A percentile compares a stretch with the other conserved stretches of the same genome.
phyloP scores from a whole-genome alignment of 257 asterid genomes.

The Solanum sitiens region DNA sequence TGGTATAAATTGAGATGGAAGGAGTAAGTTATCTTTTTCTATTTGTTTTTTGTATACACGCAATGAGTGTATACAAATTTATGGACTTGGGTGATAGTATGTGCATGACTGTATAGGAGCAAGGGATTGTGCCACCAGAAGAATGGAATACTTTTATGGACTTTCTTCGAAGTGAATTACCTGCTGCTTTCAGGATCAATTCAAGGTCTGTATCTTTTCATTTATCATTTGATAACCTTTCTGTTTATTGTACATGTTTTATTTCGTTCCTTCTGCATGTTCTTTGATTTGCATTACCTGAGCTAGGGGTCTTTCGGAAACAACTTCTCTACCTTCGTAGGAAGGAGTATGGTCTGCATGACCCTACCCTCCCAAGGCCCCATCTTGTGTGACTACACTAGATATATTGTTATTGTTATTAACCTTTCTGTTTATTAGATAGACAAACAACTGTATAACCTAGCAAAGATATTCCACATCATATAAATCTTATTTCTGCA shows the following conservation, averaged over 20 bases:
- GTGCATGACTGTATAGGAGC: slow-evolving; percentile 28
- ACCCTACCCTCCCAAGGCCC: not conserved
- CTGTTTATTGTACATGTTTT: not conserved
- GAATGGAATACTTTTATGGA: slow-evolving; percentile 64
- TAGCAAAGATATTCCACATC: not conserved
- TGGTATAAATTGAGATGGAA: not conserved
- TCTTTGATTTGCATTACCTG: not conserved
- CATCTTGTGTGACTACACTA: not conserved
- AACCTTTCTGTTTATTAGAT: not conserved
- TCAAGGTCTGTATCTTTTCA: slow-evolving; percentile 36
- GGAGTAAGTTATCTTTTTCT: not conserved
- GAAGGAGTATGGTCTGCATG: not conserved
- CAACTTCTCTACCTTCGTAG: not conserved
- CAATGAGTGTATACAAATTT: not conserved
- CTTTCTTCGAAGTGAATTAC: slow-evolving; percentile 50
- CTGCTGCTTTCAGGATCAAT: slow-evolving; percentile 83
- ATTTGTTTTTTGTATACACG: not conserved
- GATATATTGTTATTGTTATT: not conserved
- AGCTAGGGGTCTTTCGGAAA: not conserved
- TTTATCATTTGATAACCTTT: not conserved
- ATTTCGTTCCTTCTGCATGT: not conserved
- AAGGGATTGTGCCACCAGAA: slow-evolving; percentile 47
- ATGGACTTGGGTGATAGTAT: not conserved
- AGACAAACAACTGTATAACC: not conserved
- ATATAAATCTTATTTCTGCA: not conserved